A percentile compares a stretch with the other conserved stretches of the same genome.
Evolutionary conservation across 345 rosid species (phyloP).

Genomic region (Arabidopsis arenosa): DNA sequence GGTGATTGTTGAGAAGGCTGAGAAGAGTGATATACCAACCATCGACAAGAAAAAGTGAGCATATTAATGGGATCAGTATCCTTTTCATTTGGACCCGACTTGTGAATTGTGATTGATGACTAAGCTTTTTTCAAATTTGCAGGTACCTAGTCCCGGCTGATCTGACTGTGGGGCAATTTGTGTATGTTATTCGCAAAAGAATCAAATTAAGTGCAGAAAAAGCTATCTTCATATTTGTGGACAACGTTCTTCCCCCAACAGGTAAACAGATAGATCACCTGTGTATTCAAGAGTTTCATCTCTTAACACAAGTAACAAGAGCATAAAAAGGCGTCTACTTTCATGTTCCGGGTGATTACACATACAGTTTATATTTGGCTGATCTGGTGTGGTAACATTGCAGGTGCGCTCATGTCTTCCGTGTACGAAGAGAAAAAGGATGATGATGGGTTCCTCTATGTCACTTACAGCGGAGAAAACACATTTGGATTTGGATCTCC

Average conservation of each 20-base stretch:
- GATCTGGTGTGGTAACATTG: conserved; percentile 18
- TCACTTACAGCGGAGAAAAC: conserved; percentile 88
- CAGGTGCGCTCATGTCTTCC: conserved; percentile 80
- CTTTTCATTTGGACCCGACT: conserved; percentile 9
- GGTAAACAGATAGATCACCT: conserved; percentile 45
- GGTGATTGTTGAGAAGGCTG: conserved; percentile 92
- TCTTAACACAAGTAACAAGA: neutral
- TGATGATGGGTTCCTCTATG: conserved; percentile 86
- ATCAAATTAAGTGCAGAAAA: conserved; percentile 84
- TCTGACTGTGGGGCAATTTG: conserved; percentile 87
- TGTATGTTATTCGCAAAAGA: conserved; percentile 85
- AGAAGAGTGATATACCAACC: conserved; percentile 77
- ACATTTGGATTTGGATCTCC: conserved; percentile 62
- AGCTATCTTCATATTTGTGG: conserved; percentile 86
- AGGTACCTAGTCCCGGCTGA: conserved; percentile 92
- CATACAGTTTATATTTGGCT: neutral
- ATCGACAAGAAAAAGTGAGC: conserved; percentile 90
- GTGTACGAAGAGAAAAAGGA: conserved; percentile 88
- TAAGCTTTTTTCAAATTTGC: conserved; percentile 21
- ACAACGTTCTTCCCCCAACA: conserved; percentile 81
- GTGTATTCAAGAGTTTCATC: neutral
- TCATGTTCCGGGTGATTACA: neutral
- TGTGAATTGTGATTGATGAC: neutral
- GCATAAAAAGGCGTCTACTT: neutral
- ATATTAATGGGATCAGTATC: neutral